Evolutionary conservation across 163 green algal genomes (phyloP).

Genomic region (Chlorella variabilis): DNA sequence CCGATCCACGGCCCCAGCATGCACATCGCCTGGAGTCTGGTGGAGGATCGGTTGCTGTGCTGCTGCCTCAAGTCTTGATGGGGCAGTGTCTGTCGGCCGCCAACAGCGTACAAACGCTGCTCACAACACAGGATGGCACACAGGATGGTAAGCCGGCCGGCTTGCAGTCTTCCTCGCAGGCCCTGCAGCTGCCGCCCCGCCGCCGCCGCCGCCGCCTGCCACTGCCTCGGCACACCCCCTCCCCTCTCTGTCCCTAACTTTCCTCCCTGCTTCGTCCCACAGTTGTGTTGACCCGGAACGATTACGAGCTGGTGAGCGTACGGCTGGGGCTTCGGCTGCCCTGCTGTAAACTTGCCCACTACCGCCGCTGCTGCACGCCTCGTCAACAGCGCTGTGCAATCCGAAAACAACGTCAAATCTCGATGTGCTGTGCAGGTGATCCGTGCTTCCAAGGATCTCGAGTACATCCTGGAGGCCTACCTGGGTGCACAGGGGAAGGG

Average conservation of each 20-base stretch:
- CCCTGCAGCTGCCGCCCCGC: neutral
- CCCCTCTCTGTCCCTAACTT: too few species aligned
- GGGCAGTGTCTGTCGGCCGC: slow-evolving; percentile 22
- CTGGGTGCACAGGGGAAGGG: slow-evolving; percentile 40
- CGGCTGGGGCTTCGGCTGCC: neutral
- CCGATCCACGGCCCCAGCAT: too few species aligned
- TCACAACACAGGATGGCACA: neutral
- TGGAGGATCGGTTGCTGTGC: too few species aligned
- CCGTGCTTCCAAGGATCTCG: slow-evolving; percentile 38
- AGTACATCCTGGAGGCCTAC: slow-evolving; percentile 37
- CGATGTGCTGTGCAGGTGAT: slow-evolving; percentile 39
- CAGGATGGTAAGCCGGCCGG: neutral
- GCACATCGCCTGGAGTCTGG: too few species aligned
- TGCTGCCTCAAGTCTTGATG: too few species aligned
- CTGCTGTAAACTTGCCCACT: neutral
- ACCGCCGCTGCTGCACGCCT: neutral
- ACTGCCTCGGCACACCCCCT: too few species aligned
- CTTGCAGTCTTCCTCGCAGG: neutral
- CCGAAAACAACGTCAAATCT: too few species aligned
- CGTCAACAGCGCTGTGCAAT: too few species aligned
- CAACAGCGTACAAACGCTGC: slow-evolving; percentile 5
- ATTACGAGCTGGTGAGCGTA: slow-evolving; percentile 38
- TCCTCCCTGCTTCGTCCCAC: too few species aligned
- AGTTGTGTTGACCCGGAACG: slow-evolving; percentile 11
- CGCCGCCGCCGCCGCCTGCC: neutral